A percentile compares a stretch with the other conserved stretches of the same genome.
phyloP scores from a whole-genome alignment of 2,329 filamentous ascomycete species.

The Sporothrix phasma region DNA sequence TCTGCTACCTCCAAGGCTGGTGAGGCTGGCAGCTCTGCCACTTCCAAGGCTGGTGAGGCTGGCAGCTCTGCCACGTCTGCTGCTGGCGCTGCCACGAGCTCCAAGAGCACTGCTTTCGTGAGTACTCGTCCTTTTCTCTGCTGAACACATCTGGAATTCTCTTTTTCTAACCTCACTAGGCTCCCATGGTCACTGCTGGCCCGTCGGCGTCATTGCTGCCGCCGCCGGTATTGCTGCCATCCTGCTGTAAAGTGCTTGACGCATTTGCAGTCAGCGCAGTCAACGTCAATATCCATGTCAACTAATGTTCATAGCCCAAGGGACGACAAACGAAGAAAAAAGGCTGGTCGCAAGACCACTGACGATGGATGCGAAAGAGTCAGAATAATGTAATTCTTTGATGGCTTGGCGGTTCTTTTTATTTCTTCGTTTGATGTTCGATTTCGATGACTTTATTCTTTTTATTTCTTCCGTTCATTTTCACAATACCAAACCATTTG shows the following conservation, averaged over 20 bases:
- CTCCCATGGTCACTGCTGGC: slow-evolving; percentile 35
- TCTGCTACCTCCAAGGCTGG: background rate
- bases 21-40: background rate
- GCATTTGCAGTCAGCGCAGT: background rate
- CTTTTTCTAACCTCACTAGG: slow-evolving; percentile 18
- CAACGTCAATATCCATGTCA: background rate
- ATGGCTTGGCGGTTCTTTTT: background rate
- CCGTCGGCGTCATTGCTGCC: slow-evolving; percentile 37
- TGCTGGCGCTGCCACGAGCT: too few species aligned
- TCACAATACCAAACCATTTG: slow-evolving; percentile 14
- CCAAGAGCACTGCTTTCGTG: slow-evolving; percentile 22
- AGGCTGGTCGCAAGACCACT: background rate
- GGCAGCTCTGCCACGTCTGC: too few species aligned
- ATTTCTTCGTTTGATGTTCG: background rate
- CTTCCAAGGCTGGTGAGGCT: background rate
- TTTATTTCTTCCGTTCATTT: slow-evolving; percentile 8
- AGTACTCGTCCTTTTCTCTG: slow-evolving; percentile 13
- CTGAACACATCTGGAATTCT: too few species aligned
- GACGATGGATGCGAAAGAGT: background rate
- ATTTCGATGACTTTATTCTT: background rate
- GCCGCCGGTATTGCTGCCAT: slow-evolving; percentile 40
- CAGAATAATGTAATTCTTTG: background rate
- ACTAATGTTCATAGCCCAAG: background rate
- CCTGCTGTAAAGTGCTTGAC: slow-evolving; percentile 33
- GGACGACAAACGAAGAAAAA: background rate